Evolutionary conservation across 164 flowering plant species (phyloP), one percentile per base, ranked within the genome.

Genomic region (Tetracentron sinense): DNA sequence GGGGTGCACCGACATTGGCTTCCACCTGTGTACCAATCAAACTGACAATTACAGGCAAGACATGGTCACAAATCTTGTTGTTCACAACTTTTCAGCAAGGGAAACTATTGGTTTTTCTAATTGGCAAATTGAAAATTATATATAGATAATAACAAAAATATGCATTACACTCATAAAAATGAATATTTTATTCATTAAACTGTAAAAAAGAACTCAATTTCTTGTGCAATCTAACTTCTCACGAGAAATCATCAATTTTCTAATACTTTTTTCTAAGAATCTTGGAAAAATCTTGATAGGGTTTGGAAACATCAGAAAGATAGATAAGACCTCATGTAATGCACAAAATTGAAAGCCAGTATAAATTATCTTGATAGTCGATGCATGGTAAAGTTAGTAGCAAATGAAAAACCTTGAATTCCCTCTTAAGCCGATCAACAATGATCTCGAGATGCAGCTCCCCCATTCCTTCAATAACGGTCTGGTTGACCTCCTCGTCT

Each of bases 401-500:
- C 8, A 22, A 57, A 64, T 61, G 23, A 27, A 51, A 22, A 61
- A 93, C 98, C 93, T 91, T 91, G 65, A 69, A 94, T 74, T 94
- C 99, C 66, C 99, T 82, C 78, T 88, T 89, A 35, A 94, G 90
- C 27, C 99, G 77, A 69, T 94, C 99, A 21, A 94, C 96, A 51
- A 94, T 91, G 60, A 94, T 94, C 73, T 94, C 99, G 57, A 94
- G 97, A 78, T 94, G 99, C 73, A 94, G 75, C 73, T 94, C 99
- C 58, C 99, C 99, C 97, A 94, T 94, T 53, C 99, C 99, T 78
- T 91, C 96, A 69, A 91, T 94, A 61, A 94, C 93, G 0, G 97
- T 94, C 75, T 91, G 99, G 70, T 88, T 89, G 60, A 74, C 77
- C 74, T 94, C 99, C 63, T 94, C 96, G 72, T 94, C 99, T n/a